Evolutionary conservation across 2,329 filamentous ascomycete genomes (phyloP).

Genomic region (Coleophoma eucalyptorum): DNA sequence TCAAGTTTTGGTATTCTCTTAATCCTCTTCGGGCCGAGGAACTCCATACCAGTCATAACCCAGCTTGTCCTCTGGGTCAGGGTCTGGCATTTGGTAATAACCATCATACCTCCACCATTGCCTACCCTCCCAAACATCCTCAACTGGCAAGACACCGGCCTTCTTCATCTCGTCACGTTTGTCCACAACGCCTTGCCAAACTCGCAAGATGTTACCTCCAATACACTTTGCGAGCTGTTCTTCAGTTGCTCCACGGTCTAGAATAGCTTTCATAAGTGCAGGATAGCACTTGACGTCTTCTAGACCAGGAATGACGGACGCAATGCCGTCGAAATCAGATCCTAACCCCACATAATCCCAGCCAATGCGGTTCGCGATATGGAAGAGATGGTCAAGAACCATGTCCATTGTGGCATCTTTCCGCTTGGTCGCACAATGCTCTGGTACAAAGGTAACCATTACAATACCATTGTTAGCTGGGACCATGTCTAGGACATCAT

Average conservation of each 20-base stretch:
- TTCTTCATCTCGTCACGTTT: constrained; percentile 24
- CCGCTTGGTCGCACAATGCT: constrained; percentile 24
- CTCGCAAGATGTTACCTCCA: constrained; percentile 33
- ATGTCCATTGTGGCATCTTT: constrained; percentile 53
- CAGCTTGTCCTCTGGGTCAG: constrained; percentile 27
- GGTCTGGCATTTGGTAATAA: constrained; percentile 29
- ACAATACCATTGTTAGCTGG: constrained; percentile 53
- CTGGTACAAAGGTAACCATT: constrained; percentile 39
- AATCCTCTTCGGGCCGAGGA: constrained; percentile 14
- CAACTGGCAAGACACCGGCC: constrained; percentile 27
- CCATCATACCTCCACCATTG: constrained; percentile 30
- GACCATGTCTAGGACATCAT: constrained; percentile 57
- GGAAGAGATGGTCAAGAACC: constrained; percentile 57
- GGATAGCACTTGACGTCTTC: constrained; percentile 47
- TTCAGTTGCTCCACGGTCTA: constrained; percentile 34
- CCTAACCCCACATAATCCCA: constrained; percentile 64
- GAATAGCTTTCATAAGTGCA: constrained; percentile 26
- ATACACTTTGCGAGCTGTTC: constrained; percentile 31
- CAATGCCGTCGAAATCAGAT: constrained; percentile 59
- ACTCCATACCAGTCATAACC: constrained; percentile 27
- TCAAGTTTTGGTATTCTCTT: too few relatives aligned
- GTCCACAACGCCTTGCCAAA: constrained; percentile 24
- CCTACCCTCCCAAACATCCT: constrained; percentile 30
- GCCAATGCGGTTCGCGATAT: constrained; percentile 59
- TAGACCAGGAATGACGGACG: constrained; percentile 43